Evolutionary conservation across 495 filamentous ascomycete genomes (phyloP).

Genomic region (Apodospora peruviana): DNA sequence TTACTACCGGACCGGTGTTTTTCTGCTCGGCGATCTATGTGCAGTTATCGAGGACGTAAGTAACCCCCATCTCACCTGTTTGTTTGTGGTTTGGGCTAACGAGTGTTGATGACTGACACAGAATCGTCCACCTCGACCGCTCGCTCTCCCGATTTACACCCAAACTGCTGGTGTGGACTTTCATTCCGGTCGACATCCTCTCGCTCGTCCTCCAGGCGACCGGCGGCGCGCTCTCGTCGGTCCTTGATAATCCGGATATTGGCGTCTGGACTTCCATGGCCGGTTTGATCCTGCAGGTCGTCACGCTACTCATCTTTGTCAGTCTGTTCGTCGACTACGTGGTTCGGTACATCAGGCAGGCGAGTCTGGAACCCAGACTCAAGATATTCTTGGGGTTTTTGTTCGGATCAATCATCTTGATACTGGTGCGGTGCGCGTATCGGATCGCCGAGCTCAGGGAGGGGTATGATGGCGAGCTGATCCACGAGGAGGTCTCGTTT

Average conservation of each 20-base stretch:
- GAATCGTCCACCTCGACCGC: conserved; percentile 40
- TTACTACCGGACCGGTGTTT: conserved; percentile 53
- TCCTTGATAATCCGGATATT: conserved; percentile 6
- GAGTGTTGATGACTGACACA: conserved; percentile 7
- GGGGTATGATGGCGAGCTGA: conserved; percentile 36
- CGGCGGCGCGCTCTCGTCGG: conserved; percentile 42
- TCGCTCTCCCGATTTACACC: conserved; percentile 48
- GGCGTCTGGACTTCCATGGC: conserved; percentile 19
- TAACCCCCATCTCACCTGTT: neutral
- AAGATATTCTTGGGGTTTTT: conserved; percentile 43
- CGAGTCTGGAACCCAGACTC: conserved; percentile 17
- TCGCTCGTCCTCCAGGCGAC: conserved; percentile 47
- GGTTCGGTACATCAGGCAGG: conserved; percentile 20
- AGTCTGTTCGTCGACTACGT: conserved; percentile 39
- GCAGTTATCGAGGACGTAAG: neutral
- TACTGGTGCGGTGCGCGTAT: conserved; percentile 44
- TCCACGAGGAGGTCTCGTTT: conserved; percentile 42
- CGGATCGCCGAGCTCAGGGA: conserved; percentile 45
- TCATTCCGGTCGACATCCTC: conserved; percentile 48
- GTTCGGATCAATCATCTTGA: conserved; percentile 35
- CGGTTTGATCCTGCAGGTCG: conserved; percentile 38
- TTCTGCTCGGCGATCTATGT: conserved; percentile 56
- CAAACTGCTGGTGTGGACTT: conserved; percentile 47
- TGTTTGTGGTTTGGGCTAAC: neutral
- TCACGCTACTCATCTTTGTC: conserved; percentile 37